A percentile compares a stretch with the other conserved stretches of the same genome.
These are phyloP conservation scores for Athelia psychrophila DNA, from an alignment of 1,284 basidiomycete genomes.

Conservation along the genomic window DNA sequence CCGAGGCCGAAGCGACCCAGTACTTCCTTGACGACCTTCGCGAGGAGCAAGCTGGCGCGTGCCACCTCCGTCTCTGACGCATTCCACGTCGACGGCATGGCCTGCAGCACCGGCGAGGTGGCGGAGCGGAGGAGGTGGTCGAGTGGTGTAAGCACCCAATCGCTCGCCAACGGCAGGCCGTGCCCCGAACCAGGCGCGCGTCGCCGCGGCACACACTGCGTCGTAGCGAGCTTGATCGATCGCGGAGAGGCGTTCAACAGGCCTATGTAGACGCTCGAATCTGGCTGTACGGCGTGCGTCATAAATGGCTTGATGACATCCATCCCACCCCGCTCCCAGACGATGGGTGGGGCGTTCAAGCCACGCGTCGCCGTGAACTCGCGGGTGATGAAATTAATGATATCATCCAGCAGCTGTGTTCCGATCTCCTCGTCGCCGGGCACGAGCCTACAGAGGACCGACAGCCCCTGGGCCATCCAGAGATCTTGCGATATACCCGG, in stretches of 20 bases:
- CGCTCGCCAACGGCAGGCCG: constrained; percentile 64
- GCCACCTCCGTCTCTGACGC: constrained; percentile 80
- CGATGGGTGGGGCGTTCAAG: constrained; percentile 31
- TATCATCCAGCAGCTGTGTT: constrained; percentile 32
- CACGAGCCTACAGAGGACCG: constrained; percentile 49
- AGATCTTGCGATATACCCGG: constrained; percentile 51
- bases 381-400: constrained; percentile 35
- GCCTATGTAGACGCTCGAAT: constrained; percentile 36
- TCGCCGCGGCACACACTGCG: constrained; percentile 48
- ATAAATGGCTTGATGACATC: constrained; percentile 61
- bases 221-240: constrained; percentile 53
- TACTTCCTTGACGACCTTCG: constrained; percentile 38
- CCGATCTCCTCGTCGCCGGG: constrained; percentile 67
- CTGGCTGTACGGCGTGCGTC: constrained; percentile 35
- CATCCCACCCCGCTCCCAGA: constrained; percentile 54
- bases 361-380: constrained; percentile 37
- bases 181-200: constrained; percentile 22
- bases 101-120: constrained; percentile 68
- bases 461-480: constrained; percentile 65
- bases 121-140: constrained; percentile 83
- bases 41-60: constrained; percentile 60
- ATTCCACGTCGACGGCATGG: constrained; percentile 75
- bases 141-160: constrained; percentile 76
- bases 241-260: constrained; percentile 44
- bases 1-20: constrained; percentile 41